Conservation (phyloP, 225 moss, liverwort and hornwort species). For the Rhytidiadelphus loreus region DNA sequence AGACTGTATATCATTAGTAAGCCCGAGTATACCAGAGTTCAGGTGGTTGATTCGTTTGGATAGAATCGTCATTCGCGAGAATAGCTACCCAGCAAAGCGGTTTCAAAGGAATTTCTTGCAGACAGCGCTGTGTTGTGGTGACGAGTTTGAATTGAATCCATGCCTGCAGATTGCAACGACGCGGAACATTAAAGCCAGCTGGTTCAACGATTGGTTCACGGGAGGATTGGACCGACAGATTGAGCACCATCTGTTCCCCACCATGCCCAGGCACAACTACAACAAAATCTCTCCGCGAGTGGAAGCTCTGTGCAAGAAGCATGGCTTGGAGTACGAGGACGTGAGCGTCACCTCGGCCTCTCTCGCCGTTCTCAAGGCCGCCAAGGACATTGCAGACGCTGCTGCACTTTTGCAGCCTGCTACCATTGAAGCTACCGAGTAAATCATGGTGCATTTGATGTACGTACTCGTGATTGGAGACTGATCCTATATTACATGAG, state of each 20-base stretch:
- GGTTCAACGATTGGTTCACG: conserved; percentile 91
- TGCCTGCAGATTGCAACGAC: conserved; percentile 54
- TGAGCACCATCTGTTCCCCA: conserved; percentile 86
- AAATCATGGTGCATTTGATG: background rate
- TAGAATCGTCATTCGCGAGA: too few relatives aligned
- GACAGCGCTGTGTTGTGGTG: background rate
- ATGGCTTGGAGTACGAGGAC: conserved; percentile 64
- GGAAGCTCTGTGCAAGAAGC: conserved; percentile 62
- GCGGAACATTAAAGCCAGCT: conserved; percentile 51
- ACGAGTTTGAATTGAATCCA: background rate
- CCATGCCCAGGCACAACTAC: conserved; percentile 71
- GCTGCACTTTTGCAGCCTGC: background rate
- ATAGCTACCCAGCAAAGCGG: background rate
- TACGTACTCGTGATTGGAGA: background rate
- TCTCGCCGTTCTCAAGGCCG: conserved; percentile 34
- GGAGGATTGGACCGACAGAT: conserved; percentile 86
- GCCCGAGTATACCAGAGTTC: too few relatives aligned
- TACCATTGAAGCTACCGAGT: background rate
- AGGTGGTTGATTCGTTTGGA: too few relatives aligned
- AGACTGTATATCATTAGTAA: too few relatives aligned
- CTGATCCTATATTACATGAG: background rate
- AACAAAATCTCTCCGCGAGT: conserved; percentile 51
- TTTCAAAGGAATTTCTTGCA: background rate
- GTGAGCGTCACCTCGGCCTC: conserved; percentile 45
- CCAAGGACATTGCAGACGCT: conserved; percentile 61